Evolutionary conservation across 345 rosid species (phyloP).

Genomic region (Luvunga scandens): DNA sequence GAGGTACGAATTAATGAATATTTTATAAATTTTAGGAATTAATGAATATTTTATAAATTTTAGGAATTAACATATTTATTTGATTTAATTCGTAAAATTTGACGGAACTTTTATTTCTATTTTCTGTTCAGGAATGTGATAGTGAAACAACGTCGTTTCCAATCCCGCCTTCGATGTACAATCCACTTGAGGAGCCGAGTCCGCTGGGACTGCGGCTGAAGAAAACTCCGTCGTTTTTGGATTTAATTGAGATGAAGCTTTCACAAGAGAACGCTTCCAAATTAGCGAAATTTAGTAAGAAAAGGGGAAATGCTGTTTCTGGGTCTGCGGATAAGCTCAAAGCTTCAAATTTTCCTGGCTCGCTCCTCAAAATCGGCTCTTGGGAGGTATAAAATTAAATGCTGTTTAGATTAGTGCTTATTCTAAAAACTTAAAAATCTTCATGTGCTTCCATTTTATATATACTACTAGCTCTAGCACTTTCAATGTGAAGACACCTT

Average conservation of each 20-base stretch:
- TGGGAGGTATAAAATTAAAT: slow-evolving; percentile 57
- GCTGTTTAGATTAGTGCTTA: background rate
- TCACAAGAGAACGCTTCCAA: slow-evolving; percentile 32
- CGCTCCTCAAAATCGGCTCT: slow-evolving; percentile 53
- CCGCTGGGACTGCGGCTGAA: slow-evolving; percentile 65
- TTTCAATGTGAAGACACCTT: background rate
- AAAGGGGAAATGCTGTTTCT: slow-evolving; percentile 14
- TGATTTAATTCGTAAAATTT: background rate
- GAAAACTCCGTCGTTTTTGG: slow-evolving; percentile 64
- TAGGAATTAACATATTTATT: background rate
- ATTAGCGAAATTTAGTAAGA: slow-evolving; percentile 22
- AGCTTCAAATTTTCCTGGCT: slow-evolving; percentile 68
- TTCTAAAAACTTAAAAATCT: background rate
- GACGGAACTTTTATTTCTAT: background rate
- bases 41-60: background rate
- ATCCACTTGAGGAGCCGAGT: slow-evolving; percentile 60
- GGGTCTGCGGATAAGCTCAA: slow-evolving; percentile 49
- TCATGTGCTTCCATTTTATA: background rate
- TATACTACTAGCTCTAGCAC: background rate
- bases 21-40: background rate
- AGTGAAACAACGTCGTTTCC: slow-evolving; percentile 5
- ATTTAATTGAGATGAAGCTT: slow-evolving; percentile 63
- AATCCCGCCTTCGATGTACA: slow-evolving; percentile 26
- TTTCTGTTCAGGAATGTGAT: slow-evolving; percentile 5
- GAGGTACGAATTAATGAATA: slow-evolving; percentile 22